Conservation (phyloP, 2,329 filamentous ascomycete genomes). For the Lecanicillium sp. region DNA sequence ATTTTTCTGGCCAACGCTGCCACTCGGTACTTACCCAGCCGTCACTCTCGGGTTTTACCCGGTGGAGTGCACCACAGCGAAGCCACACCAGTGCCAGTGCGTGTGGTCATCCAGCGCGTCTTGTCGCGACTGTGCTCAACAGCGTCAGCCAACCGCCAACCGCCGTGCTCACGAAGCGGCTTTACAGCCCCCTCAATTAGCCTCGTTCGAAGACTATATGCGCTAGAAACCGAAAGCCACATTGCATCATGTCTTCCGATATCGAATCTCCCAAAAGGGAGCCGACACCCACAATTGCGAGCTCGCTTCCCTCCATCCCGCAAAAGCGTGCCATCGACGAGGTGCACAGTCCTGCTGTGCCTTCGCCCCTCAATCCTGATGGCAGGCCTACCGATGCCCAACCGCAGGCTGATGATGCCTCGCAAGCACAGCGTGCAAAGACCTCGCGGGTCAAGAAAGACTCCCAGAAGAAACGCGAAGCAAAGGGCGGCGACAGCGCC, state of each 20-base stretch:
- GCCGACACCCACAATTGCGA: slow-evolving; percentile 24
- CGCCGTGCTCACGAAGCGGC: not conserved
- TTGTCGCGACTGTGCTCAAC: not conserved
- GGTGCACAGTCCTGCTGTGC: slow-evolving; percentile 60
- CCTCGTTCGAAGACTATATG: too few species aligned
- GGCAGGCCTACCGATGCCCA: slow-evolving; percentile 34
- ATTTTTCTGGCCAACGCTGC: not conserved
- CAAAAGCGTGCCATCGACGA: slow-evolving; percentile 62
- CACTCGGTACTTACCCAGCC: too few species aligned
- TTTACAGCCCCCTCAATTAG: not conserved
- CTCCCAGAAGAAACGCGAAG: slow-evolving; percentile 60
- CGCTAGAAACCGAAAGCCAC: not conserved
- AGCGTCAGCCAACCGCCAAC: not conserved
- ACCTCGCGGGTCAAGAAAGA: slow-evolving; percentile 54
- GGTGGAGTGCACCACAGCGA: slow-evolving; percentile 1
- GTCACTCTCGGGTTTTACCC: not conserved
- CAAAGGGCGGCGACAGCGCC: slow-evolving; percentile 46
- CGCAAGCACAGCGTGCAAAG: slow-evolving; percentile 24
- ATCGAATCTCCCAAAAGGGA: slow-evolving; percentile 31
- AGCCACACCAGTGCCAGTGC: not conserved
- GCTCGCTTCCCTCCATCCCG: slow-evolving; percentile 41
- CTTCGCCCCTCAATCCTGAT: slow-evolving; percentile 68
- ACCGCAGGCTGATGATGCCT: slow-evolving; percentile 37
- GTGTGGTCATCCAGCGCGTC: too few species aligned
- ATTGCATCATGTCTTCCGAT: slow-evolving; percentile 26